Conservation (phyloP, 208 protist genomes). For the Leishmania tropica region DNA sequence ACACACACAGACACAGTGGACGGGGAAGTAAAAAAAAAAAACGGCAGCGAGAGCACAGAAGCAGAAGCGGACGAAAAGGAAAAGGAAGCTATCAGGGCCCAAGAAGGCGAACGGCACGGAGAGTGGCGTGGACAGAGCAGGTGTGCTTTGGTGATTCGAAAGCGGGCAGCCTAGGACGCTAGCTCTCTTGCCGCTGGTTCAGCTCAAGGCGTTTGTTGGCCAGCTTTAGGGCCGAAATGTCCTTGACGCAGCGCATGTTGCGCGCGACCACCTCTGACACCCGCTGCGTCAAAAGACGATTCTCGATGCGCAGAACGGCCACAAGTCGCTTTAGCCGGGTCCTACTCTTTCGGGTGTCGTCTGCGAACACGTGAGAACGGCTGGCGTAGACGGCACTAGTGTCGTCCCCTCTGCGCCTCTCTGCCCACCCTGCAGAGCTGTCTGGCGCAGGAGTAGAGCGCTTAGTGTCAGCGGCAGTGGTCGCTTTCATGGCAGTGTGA, state of each 20-base stretch:
- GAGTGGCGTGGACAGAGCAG: neutral
- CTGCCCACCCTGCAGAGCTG: neutral
- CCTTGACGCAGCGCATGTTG: constrained; percentile 30
- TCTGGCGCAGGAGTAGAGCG: neutral
- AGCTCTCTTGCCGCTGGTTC: neutral
- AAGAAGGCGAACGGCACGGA: neutral
- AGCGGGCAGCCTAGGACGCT: neutral
- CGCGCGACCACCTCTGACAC: constrained; percentile 27
- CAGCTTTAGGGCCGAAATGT: constrained; percentile 32
- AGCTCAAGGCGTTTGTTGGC: constrained; percentile 7
- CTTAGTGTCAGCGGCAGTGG: neutral
- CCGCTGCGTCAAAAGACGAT: constrained; percentile 32
- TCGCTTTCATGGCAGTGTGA: neutral
- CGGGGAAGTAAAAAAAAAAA: too few relatives aligned
- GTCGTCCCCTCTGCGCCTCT: neutral
- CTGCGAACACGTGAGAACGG: neutral
- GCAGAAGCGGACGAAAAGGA: neutral
- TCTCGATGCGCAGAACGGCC: constrained; percentile 32
- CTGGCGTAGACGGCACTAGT: neutral
- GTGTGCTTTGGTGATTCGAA: neutral
- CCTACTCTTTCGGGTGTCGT: neutral
- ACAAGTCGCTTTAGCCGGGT: constrained; percentile 10
- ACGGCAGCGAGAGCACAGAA: neutral
- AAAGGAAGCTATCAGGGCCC: neutral
- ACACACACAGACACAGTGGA: neutral